A percentile compares a stretch with the other conserved stretches of the same genome.
These are phyloP conservation scores for Candida schatavii DNA, from an alignment of 805 yeast species.

Conservation along the genomic window DNA sequence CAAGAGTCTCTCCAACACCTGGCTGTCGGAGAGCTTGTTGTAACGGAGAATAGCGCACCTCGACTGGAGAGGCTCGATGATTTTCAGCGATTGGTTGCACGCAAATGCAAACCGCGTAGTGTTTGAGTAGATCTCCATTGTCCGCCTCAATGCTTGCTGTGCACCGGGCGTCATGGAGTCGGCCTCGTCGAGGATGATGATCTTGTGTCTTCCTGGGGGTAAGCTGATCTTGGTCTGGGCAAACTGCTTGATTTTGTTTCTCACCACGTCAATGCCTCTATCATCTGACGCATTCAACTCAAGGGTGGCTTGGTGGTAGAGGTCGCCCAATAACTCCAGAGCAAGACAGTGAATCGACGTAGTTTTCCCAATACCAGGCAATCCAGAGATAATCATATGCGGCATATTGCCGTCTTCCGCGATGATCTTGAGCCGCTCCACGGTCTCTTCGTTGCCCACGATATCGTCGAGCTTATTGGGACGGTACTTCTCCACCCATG, in stretches of 20 bases:
- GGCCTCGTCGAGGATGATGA: slow-evolving; percentile 91
- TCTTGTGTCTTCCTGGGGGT: slow-evolving; percentile 89
- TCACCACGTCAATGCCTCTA: slow-evolving; percentile 94
- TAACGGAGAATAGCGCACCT: slow-evolving; percentile 94
- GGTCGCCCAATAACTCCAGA: slow-evolving; percentile 67
- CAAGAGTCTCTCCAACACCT: slow-evolving; percentile 72
- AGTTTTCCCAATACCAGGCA: slow-evolving; percentile 97
- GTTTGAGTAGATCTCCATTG: slow-evolving; percentile 94
- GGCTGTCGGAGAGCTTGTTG: slow-evolving; percentile 76
- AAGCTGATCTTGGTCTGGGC: slow-evolving; percentile 90
- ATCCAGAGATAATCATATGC: slow-evolving; percentile 90
- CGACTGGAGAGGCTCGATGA: slow-evolving; percentile 94
- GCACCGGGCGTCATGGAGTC: slow-evolving; percentile 98
- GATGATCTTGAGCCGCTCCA: slow-evolving; percentile 77
- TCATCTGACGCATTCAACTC: slow-evolving; percentile 97
- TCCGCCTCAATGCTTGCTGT: slow-evolving; percentile 89
- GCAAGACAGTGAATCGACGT: slow-evolving; percentile 92
- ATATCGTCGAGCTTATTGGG: slow-evolving; percentile 77
- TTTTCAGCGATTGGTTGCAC: slow-evolving; percentile 90
- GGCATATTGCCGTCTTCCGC: slow-evolving; percentile 96
- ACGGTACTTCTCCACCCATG: slow-evolving; percentile 90
- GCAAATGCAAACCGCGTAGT: slow-evolving; percentile 98
- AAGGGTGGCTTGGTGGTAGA: slow-evolving; percentile 76
- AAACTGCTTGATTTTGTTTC: slow-evolving; percentile 90
- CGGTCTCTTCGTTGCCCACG: slow-evolving; percentile 91